A percentile compares a stretch with the other conserved stretches of the same genome.
phyloP scores from a whole-genome alignment of 148 eudicot genomes.

The Vaccinium vitisidaea region DNA sequence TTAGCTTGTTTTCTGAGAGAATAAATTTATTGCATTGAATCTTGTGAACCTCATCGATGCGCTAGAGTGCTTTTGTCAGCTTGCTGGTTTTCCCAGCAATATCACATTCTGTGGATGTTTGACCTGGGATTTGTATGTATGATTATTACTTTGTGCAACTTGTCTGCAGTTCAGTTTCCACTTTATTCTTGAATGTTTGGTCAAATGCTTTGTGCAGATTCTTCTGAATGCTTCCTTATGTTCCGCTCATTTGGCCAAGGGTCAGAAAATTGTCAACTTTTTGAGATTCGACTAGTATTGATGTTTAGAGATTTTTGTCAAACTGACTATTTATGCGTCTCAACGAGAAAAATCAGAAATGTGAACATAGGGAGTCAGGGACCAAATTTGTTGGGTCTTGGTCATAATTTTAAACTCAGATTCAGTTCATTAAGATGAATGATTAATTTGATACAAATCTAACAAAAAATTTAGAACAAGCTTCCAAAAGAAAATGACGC shows the following conservation, averaged over 20 bases:
- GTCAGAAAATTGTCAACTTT: no score
- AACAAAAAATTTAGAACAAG: neutral
- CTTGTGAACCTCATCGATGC: neutral
- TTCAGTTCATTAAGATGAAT: neutral
- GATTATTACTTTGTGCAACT: neutral
- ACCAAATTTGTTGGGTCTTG: neutral
- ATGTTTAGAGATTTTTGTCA: neutral
- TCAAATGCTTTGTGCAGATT: neutral
- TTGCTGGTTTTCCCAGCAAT: neutral
- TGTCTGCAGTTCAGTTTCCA: neutral
- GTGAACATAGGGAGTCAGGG: no score
- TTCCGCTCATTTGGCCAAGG: neutral
- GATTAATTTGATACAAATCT: neutral
- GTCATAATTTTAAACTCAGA: neutral
- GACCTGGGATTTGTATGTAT: neutral
- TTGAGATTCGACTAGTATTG: no score
- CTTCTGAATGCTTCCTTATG: neutral
- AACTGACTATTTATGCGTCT: neutral
- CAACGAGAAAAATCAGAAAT: neutral
- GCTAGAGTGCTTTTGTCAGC: neutral
- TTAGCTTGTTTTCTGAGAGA: neutral
- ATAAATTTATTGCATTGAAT: neutral
- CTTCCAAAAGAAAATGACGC: neutral
- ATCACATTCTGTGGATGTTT: neutral
- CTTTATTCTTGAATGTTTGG: neutral